Conservation (phyloP, 352 stramenopile genomes). For the Pythium brassicae region DNA sequence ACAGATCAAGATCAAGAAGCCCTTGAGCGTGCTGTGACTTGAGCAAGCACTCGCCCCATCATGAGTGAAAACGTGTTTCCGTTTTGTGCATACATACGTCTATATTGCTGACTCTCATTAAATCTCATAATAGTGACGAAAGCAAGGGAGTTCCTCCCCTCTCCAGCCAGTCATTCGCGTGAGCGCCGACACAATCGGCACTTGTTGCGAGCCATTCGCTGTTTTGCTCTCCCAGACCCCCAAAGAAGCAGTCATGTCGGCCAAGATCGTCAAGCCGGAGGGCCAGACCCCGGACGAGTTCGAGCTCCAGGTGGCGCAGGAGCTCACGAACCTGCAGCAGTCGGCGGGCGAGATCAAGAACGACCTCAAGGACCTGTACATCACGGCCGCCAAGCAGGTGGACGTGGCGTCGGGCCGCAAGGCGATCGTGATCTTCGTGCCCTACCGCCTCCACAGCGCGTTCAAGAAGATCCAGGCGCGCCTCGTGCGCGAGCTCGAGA, state of each 20-base stretch:
- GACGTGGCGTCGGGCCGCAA: constrained; percentile 94
- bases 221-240: constrained; percentile 49
- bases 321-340: constrained; percentile 88
- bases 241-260: constrained; percentile 49
- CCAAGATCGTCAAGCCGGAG: constrained; percentile 87
- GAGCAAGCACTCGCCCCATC: not conserved
- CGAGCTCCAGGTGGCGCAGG: constrained; percentile 85
- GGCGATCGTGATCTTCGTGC: constrained; percentile 99
- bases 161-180: not conserved
- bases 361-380: constrained; percentile 98
- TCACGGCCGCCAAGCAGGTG: constrained; percentile 98
- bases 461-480: constrained; percentile 99
- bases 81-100: not conserved
- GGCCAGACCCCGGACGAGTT: constrained; percentile 85
- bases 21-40: not conserved
- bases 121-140: not conserved
- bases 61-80: not conserved
- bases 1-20: too few species aligned
- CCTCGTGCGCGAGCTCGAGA: constrained; percentile 98
- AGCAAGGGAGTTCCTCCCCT: not conserved
- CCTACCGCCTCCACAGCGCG: constrained; percentile 95
- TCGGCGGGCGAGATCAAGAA: constrained; percentile 97
- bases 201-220: constrained; percentile 15
- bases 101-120: not conserved
- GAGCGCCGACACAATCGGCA: too few species aligned